Evolutionary conservation across 106 monocot species (phyloP).

Genomic region (Dendrobium nobile): DNA sequence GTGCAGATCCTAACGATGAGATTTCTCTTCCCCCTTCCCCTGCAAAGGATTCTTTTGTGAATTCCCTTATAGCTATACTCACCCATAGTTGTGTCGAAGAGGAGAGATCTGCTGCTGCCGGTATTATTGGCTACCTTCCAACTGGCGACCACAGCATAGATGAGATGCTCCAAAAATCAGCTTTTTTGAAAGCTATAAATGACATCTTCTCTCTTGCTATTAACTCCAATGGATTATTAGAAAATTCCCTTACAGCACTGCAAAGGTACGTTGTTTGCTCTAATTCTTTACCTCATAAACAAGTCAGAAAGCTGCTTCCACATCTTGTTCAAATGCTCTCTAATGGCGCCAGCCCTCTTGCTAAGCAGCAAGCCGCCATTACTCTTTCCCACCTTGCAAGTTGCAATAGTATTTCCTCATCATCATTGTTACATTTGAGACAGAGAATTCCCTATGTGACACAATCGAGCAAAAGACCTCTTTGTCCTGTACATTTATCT

Average conservation of each 20-base stretch:
- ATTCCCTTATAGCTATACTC: not conserved
- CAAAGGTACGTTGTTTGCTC: not conserved
- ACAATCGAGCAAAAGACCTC: not conserved
- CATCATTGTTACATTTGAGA: not conserved
- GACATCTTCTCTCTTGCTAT: not conserved
- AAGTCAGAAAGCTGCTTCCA: constrained; percentile 4
- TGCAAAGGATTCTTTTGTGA: not conserved
- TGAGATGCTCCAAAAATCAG: constrained; percentile 6
- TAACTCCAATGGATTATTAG: not conserved
- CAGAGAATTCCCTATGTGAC: not conserved
- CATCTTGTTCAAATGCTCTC: constrained; percentile 14
- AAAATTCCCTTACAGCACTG: constrained; percentile 9
- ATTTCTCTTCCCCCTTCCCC: constrained; percentile 15
- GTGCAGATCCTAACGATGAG: not conserved
- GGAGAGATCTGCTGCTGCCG: constrained; percentile 10
- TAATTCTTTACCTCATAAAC: not conserved
- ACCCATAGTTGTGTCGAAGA: not conserved
- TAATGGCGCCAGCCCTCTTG: constrained; percentile 6
- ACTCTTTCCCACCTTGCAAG: not conserved
- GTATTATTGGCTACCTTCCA: constrained; percentile 14
- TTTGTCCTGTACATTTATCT: constrained; percentile 4
- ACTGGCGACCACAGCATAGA: not conserved
- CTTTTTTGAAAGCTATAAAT: constrained; percentile 6
- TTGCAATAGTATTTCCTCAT: not conserved
- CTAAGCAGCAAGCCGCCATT: constrained; percentile 7